Percentiles rank a stretch among this genome's conserved stretches.
Conservation (phyloP, 202 grass and related monocot species). For the Sporobolus alterniflorus region DNA sequence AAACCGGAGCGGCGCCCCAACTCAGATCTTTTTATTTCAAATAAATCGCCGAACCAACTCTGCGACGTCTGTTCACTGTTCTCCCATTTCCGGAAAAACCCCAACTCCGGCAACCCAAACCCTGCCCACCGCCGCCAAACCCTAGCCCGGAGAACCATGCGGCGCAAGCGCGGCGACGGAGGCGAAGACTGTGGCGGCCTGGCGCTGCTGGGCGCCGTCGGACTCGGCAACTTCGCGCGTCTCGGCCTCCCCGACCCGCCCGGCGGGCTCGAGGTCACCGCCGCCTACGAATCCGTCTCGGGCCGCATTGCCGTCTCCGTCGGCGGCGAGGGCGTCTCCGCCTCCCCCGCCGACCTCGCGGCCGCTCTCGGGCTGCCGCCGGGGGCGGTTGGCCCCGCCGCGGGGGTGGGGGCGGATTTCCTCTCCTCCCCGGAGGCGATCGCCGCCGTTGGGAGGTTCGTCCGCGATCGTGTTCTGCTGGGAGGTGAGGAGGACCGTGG, state of each 20-base stretch:
- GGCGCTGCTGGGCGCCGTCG: constrained; percentile 6
- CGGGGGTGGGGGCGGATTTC: not conserved
- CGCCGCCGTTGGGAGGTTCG: constrained; percentile 23
- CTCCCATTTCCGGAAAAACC: constrained; percentile 35
- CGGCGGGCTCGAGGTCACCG: constrained; percentile 15
- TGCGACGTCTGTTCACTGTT: not conserved
- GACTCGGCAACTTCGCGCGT: constrained; percentile 25
- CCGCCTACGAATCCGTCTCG: not conserved
- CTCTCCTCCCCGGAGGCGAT: constrained; percentile 45
- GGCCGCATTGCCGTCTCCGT: constrained; percentile 22
- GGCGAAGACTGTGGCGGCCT: not conserved
- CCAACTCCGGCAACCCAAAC: constrained; percentile 27
- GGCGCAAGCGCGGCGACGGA: not conserved
- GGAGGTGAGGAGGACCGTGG: not conserved
- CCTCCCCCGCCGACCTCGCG: constrained; percentile 26
- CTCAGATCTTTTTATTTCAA: constrained; percentile 19
- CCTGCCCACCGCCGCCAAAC: constrained; percentile 4
- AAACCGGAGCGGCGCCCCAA: not conserved
- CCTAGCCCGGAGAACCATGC: constrained; percentile 12
- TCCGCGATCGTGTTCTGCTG: constrained; percentile 40
- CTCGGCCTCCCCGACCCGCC: constrained; percentile 24
- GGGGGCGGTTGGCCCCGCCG: not conserved
- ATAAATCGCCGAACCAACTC: constrained; percentile 26
- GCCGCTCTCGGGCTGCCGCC: constrained; percentile 26
- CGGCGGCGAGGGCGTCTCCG: not conserved